Percentiles rank a stretch among this genome's conserved stretches.
Evolutionary conservation across 2,329 filamentous ascomycete species (phyloP).

Genomic region (Monosporascus cannonballus): DNA sequence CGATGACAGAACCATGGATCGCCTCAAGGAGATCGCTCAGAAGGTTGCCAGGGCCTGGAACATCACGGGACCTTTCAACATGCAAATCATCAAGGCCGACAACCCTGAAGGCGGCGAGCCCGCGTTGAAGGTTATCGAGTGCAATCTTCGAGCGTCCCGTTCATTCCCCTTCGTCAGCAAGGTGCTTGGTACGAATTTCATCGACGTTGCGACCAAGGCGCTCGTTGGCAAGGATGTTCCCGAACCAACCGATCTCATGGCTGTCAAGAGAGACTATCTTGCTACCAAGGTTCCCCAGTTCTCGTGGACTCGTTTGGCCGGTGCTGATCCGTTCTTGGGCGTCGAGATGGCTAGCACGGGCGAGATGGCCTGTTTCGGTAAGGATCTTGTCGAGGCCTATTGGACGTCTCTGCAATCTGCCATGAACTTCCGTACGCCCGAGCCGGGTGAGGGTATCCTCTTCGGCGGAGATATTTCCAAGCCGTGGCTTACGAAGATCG

Average conservation of each 20-base stretch:
- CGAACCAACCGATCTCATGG: constrained; percentile 82
- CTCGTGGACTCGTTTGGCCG: constrained; percentile 95
- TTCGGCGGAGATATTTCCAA: constrained; percentile 79
- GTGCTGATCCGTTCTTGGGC: constrained; percentile 93
- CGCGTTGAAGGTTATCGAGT: constrained; percentile 92
- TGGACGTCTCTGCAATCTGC: constrained; percentile 93
- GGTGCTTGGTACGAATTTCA: constrained; percentile 93
- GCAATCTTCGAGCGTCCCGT: constrained; percentile 92
- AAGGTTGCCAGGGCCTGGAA: constrained; percentile 97
- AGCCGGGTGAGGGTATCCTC: constrained; percentile 90
- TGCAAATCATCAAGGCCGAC: constrained; percentile 97
- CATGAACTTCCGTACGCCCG: constrained; percentile 98
- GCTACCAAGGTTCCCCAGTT: constrained; percentile 99
- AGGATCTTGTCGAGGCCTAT: constrained; percentile 92
- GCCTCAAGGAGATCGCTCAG: constrained; percentile 89
- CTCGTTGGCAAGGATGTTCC: constrained; percentile 82
- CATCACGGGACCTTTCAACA: constrained; percentile 98
- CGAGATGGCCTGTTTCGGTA: constrained; percentile 98
- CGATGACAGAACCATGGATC: constrained; percentile 69
- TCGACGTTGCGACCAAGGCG: constrained; percentile 89
- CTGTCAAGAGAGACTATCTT: constrained; percentile 79
- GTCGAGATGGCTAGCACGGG: constrained; percentile 97
- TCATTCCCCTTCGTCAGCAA: constrained; percentile 99
- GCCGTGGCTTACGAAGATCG: constrained; percentile 68
- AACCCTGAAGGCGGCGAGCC: constrained; percentile 68